phyloP scores from a whole-genome alignment of 768 basidiomycete species.

The Dacryopinax spathularia region DNA sequence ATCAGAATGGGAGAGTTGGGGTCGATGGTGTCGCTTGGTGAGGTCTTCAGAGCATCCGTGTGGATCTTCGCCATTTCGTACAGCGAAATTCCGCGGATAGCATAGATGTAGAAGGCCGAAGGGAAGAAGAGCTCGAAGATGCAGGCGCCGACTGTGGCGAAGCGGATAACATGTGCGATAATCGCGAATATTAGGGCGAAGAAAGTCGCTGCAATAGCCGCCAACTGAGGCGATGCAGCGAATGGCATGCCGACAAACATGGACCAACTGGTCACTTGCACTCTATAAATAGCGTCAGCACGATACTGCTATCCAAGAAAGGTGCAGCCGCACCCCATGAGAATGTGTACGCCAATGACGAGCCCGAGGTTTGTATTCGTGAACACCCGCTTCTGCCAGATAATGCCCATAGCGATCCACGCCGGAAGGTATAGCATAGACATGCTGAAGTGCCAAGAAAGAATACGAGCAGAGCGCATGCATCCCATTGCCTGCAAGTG shows the following conservation, averaged over 20 bases:
- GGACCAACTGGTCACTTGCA: slow-evolving; percentile 56
- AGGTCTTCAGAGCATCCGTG: slow-evolving; percentile 32
- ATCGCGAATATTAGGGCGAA: slow-evolving; percentile 52
- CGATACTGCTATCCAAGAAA: neutral
- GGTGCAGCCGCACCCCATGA: slow-evolving; percentile 27
- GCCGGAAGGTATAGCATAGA: slow-evolving; percentile 59
- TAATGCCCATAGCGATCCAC: slow-evolving; percentile 52
- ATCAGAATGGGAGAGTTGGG: slow-evolving; percentile 43
- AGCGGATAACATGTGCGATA: slow-evolving; percentile 36
- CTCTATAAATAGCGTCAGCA: slow-evolving; percentile 23
- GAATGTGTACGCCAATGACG: slow-evolving; percentile 48
- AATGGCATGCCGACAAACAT: slow-evolving; percentile 58
- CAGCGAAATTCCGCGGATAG: slow-evolving; percentile 49
- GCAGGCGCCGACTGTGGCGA: slow-evolving; percentile 37
- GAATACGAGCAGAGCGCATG: slow-evolving; percentile 49
- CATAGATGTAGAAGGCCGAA: slow-evolving; percentile 61
- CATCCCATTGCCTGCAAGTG: slow-evolving; percentile 76
- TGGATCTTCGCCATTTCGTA: slow-evolving; percentile 47
- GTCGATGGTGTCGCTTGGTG: slow-evolving; percentile 24
- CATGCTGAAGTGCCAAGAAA: slow-evolving; percentile 56
- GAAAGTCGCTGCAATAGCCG: slow-evolving; percentile 53
- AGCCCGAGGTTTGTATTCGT: slow-evolving; percentile 42
- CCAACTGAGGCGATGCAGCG: slow-evolving; percentile 56
- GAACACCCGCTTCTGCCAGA: slow-evolving; percentile 59
- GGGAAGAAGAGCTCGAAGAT: slow-evolving; percentile 61